A percentile compares a stretch with the other conserved stretches of the same genome.
These are phyloP conservation scores for Macrophomina pseudophaseolina DNA, from an alignment of 2,329 filamentous ascomycete genomes.

Conservation along the genomic window DNA sequence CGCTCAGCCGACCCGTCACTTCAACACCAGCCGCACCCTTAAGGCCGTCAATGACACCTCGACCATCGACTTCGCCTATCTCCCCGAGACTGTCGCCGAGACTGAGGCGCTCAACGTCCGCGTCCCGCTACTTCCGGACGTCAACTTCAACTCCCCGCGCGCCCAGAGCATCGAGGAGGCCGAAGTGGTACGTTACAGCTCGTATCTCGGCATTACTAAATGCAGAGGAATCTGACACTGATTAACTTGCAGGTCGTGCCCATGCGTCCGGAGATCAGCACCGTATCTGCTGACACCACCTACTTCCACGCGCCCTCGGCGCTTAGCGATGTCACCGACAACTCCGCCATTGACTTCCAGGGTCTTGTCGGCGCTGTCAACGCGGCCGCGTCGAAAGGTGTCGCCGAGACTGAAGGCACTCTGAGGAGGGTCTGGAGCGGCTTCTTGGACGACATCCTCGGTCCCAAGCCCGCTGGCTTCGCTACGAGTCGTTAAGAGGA, in stretches of 20 bases:
- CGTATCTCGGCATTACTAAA: background rate
- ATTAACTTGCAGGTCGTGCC: conserved; percentile 36
- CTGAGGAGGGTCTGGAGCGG: conserved; percentile 54
- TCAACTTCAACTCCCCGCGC: conserved; percentile 15
- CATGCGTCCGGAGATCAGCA: conserved; percentile 64
- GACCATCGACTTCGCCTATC: conserved; percentile 67
- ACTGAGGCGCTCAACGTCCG: conserved; percentile 49
- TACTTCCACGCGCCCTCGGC: conserved; percentile 57
- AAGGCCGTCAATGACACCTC: conserved; percentile 64
- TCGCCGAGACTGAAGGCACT: conserved; percentile 48
- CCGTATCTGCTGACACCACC: conserved; percentile 55
- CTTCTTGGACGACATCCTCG: conserved; percentile 57
- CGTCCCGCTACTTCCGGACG: conserved; percentile 55
- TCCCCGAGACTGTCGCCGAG: conserved; percentile 59
- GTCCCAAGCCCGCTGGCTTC: conserved; percentile 35
- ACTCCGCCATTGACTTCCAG: conserved; percentile 52
- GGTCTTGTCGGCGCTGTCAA: conserved; percentile 58
- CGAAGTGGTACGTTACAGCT: background rate
- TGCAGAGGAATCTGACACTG: conserved; percentile 22
- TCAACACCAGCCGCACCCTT: conserved; percentile 65
- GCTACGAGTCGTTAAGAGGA: conserved; percentile 7
- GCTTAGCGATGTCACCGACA: conserved; percentile 59
- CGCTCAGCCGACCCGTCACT: conserved; percentile 53
- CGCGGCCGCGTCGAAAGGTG: conserved; percentile 41
- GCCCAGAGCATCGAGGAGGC: conserved; percentile 12